Base-by-base conservation (phyloP, 192 early-diverging fungal genomes). In the Coemansia sp. region DNA sequence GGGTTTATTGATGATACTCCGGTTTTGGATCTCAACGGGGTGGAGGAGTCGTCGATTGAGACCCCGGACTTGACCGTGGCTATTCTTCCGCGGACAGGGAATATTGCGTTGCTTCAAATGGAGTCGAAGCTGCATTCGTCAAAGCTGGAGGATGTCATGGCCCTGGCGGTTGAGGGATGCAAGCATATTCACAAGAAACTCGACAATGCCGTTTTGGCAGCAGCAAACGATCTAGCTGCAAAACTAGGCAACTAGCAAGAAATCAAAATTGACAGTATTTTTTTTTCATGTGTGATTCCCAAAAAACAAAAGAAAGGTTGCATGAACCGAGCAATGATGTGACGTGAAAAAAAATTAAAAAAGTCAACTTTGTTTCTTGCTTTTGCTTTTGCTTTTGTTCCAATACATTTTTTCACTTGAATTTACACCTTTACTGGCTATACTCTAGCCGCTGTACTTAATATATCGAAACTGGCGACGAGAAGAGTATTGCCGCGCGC, bases 61-160 rank as follows among this genome's bases (percentile, higher is more conserved):
- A 91, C 88, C 6, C 96, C 97, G 4, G 92, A 91, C 36, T 84
- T 99, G 8, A 96, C 97, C 2, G 85, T 99, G 7, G 97, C 92
- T 0, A 73, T 93, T 33, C 71, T 95, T 66, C 93, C 94, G 14
- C 87, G 91, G 68, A 91, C 85, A n/a, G 89, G 90, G 51, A 94
- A 93, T 77, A 85, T 97, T 32, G 91, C 90, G 34, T 71, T 96
- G 72, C 76, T 95, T 51, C 90, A 94, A 86, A 91, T 95, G 86
- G 96, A 99, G 74, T 91, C 93, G 32, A 78, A 92, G 65, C 84
- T 99, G 64, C 93, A 95, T 75, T 76, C 96, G 57, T 91, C 94
- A 14, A 83, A 81, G 60, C 71, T 86, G 6, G 75, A 86, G 12
- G 75, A 66, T 38, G 79, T 83, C 56, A 59, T 86, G 78, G 65